Conservation (phyloP, 305 asterid genomes). For the Galium porrigens region DNA sequence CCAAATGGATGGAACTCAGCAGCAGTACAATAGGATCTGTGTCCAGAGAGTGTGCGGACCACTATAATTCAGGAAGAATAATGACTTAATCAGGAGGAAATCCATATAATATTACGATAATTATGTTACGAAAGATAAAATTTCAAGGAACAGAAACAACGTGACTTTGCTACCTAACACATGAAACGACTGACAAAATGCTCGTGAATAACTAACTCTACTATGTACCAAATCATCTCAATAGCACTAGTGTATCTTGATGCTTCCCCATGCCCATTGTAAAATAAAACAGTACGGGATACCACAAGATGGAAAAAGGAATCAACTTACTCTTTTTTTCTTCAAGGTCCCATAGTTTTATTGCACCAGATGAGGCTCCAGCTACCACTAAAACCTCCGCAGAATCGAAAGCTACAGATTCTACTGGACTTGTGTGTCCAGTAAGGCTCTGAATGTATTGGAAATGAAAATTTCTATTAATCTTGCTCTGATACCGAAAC, state of each 20-base stretch:
- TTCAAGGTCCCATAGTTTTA: constrained; percentile 95
- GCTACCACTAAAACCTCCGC: constrained; percentile 74
- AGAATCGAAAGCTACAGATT: constrained; percentile 87
- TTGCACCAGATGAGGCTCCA: constrained; percentile 93
- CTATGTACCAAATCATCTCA: background rate
- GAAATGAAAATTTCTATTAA: constrained; percentile 19
- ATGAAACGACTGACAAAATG: background rate
- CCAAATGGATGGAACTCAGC: constrained; percentile 97
- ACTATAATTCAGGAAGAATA: constrained; percentile 54
- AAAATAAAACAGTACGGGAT: background rate
- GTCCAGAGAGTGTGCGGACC: constrained; percentile 94
- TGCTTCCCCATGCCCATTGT: background rate
- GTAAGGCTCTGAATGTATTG: constrained; percentile 52
- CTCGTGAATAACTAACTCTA: background rate
- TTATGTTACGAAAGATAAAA: background rate
- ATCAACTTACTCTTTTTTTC: constrained; percentile 70
- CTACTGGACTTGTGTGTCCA: constrained; percentile 89
- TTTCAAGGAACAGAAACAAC: background rate
- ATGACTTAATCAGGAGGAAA: constrained; percentile 26
- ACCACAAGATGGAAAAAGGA: constrained; percentile 1
- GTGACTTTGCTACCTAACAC: background rate
- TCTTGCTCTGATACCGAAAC: constrained; percentile 14
- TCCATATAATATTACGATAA: constrained; percentile 6
- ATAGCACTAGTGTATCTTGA: background rate
- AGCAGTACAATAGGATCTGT: constrained; percentile 94